Evolutionary conservation across 306 rosid species (phyloP), one percentile per base, ranked within the genome.

Genomic region (Sophora flavescens): DNA sequence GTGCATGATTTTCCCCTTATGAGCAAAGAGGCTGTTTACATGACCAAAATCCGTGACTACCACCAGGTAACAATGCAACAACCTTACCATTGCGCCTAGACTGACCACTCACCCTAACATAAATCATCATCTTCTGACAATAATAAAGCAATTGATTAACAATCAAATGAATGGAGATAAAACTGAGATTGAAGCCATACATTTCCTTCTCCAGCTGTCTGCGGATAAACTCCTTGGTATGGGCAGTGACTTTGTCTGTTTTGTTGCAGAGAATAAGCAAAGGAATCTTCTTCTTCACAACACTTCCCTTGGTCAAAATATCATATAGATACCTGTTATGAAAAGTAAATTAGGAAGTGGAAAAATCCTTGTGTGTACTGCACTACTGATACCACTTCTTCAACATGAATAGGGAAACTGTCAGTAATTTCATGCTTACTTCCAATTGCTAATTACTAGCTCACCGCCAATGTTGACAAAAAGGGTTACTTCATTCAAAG

Each of bases 171-270:
- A 7, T 3, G 13, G 2, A 28, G 13, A 63, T 14, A 33, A 15
- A 45, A 75, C 18, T 17, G 44, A 68, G 61, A 74, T 41, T 8
- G 33, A 71, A 83, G 71, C 47, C 85, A 79, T 91, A 89, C 95
- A 91, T 76, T 81, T 91, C 95, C 84, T 91, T 91, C 82, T 85
- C 95, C 80, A 91, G 66, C 85, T 91, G 97, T 72, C 80, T 88
- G 60, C 82, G 68, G 76, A 91, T 89, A 68, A 91, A 89, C 67
- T 89, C 97, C 89, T 91, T 91, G 65, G 91, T 85, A 83, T 91
- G 97, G 6, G 97, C 95, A 45, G 97, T 88, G 67, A 89, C 91
- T 81, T 91, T 89, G 86, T 91, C 95, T 10, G 91, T 78, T 81
- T 91, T 91, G 81, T 89, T 91, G 89, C 95, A 89, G 50, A 91